Conservation (phyloP, 176 grass and related monocot species). For the Luzula sylvatica region DNA sequence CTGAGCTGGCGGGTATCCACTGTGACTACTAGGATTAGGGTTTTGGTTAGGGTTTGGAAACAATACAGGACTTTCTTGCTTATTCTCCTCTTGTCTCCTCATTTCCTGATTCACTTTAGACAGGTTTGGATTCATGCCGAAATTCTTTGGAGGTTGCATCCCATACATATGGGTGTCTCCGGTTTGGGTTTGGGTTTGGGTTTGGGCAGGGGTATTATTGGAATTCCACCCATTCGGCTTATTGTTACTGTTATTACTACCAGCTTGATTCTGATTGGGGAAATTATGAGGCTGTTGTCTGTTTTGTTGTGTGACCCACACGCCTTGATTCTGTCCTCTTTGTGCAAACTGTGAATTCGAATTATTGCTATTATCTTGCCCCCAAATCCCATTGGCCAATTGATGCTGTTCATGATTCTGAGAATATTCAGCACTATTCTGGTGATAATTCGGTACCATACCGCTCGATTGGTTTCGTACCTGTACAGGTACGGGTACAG, state of each 20-base stretch:
- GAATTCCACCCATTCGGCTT: constrained; percentile 61
- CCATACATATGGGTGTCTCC: constrained; percentile 36
- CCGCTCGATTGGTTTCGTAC: constrained; percentile 11
- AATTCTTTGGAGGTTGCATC: constrained; percentile 50
- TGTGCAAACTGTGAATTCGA: constrained; percentile 28
- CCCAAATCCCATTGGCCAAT: constrained; percentile 41
- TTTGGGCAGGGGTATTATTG: constrained; percentile 30
- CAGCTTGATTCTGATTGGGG: constrained; percentile 47
- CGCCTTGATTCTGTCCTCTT: constrained; percentile 33
- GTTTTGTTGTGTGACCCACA: constrained; percentile 67
- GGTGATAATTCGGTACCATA: constrained; percentile 56
- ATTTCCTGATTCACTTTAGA: constrained; percentile 22
- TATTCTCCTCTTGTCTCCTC: constrained; percentile 38
- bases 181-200: constrained; percentile 32
- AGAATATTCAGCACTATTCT: constrained; percentile 18
- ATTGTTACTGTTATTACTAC: constrained; percentile 35
- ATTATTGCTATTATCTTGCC: constrained; percentile 35
- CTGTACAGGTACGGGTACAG: constrained; percentile 31
- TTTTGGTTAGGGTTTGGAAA: constrained; percentile 21
- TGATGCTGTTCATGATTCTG: constrained; percentile 48
- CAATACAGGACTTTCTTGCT: constrained; percentile 30
- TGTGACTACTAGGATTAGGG: background rate
- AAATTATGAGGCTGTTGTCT: constrained; percentile 28
- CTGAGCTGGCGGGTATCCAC: constrained; percentile 23
- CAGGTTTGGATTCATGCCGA: constrained; percentile 37